phyloP scores from a whole-genome alignment of 225 moss, liverwort and hornwort genomes.

The Rhytidiadelphus loreus region DNA sequence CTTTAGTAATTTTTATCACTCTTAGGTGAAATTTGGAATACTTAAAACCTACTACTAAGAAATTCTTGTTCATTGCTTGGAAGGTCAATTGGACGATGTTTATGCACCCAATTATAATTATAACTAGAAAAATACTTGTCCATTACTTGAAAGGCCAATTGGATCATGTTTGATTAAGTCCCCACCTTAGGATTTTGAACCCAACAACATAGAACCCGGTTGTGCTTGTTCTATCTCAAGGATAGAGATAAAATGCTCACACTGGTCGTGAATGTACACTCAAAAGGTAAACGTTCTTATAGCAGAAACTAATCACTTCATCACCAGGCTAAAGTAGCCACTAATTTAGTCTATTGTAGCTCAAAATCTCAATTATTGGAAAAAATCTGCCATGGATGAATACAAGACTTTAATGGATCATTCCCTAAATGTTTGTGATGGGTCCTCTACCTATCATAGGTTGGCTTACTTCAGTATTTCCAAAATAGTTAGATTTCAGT shows the following conservation, averaged over 20 bases:
- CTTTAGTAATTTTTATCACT: not conserved
- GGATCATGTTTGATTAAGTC: fast-evolving
- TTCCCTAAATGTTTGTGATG: not conserved
- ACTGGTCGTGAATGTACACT: not conserved
- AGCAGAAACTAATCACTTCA: fast-evolving
- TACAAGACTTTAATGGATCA: not conserved
- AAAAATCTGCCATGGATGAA: fast-evolving
- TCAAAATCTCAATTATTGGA: not conserved
- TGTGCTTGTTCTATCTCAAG: fast-evolving
- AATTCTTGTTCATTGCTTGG: not conserved
- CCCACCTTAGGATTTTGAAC: not conserved
- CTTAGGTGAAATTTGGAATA: not conserved
- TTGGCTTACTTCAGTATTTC: not conserved
- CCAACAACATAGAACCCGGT: fast-evolving
- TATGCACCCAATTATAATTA: no score
- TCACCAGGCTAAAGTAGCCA: not conserved
- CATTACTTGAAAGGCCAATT: no score
- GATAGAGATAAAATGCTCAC: fast-evolving
- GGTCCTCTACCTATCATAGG: fast-evolving
- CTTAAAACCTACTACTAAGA: not conserved
- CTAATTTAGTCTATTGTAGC: not conserved
- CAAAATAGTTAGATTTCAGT: not conserved
- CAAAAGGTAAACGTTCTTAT: not conserved
- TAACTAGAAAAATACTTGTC: no score
- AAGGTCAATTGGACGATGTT: not conserved